Base-by-base conservation (phyloP, 1,284 basidiomycete species). In the Sporisorium reilianum region DNA sequence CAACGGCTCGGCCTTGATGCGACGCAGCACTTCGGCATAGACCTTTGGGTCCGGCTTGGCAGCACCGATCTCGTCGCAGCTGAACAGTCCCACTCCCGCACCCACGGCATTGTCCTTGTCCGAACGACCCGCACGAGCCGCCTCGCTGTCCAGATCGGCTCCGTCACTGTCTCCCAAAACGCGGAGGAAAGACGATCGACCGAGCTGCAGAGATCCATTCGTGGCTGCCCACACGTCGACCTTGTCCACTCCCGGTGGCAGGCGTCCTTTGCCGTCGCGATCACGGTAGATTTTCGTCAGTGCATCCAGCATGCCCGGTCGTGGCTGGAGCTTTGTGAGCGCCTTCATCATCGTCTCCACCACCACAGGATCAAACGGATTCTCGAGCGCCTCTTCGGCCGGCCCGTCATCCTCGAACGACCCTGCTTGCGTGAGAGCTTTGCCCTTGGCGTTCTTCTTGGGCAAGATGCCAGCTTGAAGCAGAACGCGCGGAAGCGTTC, bases 11-110 rank as follows among this genome's bases (percentile, higher is more conserved):
- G 56, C 61, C 18, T 57, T 41, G 41, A 67, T 70, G 22, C 66
- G 67, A 14, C 64, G 58, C 30, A 67, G 45, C 4, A 81, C 55
- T 30, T 76, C 72, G 20, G 68, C 58, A 46, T 81, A 81, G 10
- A 81, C 79, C 22, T 64, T 60, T 0, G 74, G 72, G 26, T 78
- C 78, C 12, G 80, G 80, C 44, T 81, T 81, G 45, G 79, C 79
- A 5, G 77, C 63, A 16, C 68, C 46, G 48, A 77, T 64, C 52
- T 81, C 80, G 59, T 81, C 80, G 49, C 80, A 81, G 55, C 71
- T 75, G 34, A 77, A 79, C 6, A 81, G 44, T 9, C 78, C 78
- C 16, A 80, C 62, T 2, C 72, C 78, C 2, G 63, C 12, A 12
- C 77, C 74, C 2, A 61, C 48, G 5, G 45, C 30, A 9, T 55